These are phyloP conservation scores for Pseudogymnoascus sp. DNA, from an alignment of 2,329 filamentous ascomycete species.

Conservation along the genomic window DNA sequence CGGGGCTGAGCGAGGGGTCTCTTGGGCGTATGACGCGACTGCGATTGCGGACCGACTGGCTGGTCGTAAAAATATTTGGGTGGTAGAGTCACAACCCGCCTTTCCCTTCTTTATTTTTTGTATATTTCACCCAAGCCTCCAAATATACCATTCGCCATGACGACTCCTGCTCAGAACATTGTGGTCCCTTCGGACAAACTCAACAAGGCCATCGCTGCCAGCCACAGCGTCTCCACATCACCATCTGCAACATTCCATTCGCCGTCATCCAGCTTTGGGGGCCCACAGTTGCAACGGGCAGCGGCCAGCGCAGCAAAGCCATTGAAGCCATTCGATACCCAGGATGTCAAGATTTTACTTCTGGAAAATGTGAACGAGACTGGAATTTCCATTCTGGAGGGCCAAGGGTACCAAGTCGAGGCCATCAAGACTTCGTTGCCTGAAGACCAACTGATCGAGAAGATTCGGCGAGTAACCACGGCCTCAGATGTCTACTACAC, in stretches of 20 bases:
- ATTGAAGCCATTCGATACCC: slow-evolving; percentile 89
- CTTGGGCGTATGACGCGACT: neutral
- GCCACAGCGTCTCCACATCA: slow-evolving; percentile 64
- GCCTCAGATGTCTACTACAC: neutral
- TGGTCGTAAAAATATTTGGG: slow-evolving; percentile 3
- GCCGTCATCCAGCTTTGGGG: slow-evolving; percentile 56
- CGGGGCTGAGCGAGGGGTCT: slow-evolving; percentile 2
- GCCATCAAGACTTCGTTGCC: slow-evolving; percentile 79
- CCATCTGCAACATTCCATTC: slow-evolving; percentile 70
- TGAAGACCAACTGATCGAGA: slow-evolving; percentile 91
- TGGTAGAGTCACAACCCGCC: slow-evolving; percentile 7
- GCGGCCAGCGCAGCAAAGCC: slow-evolving; percentile 54
- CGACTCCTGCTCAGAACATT: slow-evolving; percentile 41
- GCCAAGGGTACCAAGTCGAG: slow-evolving; percentile 95
- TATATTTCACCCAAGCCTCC: neutral
- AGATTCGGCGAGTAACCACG: slow-evolving; percentile 64
- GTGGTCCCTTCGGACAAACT: slow-evolving; percentile 28
- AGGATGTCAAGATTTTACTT: slow-evolving; percentile 92
- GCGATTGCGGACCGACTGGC: slow-evolving; percentile 1
- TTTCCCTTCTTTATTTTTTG: neutral
- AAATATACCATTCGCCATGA: slow-evolving; percentile 17
- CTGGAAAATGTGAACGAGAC: slow-evolving; percentile 94
- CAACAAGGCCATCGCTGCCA: slow-evolving; percentile 45
- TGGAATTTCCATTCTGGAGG: slow-evolving; percentile 71
- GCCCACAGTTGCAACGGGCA: slow-evolving; percentile 34